A percentile compares a stretch with the other conserved stretches of the same genome.
Conservation (phyloP, 1,284 basidiomycete species). For the Marasmius fiardii region DNA sequence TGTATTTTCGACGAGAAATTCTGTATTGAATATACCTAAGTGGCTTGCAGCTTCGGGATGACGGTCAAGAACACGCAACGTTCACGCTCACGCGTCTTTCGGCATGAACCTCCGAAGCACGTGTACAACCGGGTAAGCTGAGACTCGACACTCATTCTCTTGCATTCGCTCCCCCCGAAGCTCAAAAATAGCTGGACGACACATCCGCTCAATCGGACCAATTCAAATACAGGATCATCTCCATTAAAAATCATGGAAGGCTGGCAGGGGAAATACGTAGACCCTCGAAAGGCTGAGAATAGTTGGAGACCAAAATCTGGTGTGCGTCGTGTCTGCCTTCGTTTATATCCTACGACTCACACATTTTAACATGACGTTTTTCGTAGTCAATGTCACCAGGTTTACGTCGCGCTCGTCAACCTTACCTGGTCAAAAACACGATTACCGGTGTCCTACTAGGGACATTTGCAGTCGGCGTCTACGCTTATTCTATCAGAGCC, state of each 20-base stretch:
- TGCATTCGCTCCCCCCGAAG: not conserved
- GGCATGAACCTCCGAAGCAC: not conserved
- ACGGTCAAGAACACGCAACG: not conserved
- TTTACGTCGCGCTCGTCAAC: constrained; percentile 82
- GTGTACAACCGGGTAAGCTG: not conserved
- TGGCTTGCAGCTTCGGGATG: not conserved
- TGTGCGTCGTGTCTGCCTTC: constrained; percentile 22
- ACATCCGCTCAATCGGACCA: not conserved
- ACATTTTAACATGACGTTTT: not conserved
- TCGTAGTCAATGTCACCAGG: constrained; percentile 79
- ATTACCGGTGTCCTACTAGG: constrained; percentile 74
- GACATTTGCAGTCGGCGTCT: constrained; percentile 81
- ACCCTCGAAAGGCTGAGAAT: constrained; percentile 31
- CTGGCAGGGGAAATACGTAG: constrained; percentile 27
- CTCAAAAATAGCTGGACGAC: not conserved
- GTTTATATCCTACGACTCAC: not conserved
- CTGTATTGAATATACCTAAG: not conserved
- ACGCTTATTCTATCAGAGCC: constrained; percentile 90
- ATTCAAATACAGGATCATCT: too few species aligned
- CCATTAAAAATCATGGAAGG: constrained; percentile 9
- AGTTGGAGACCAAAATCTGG: constrained; percentile 39
- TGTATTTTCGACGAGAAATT: not conserved
- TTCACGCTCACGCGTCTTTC: not conserved
- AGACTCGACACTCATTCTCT: not conserved
- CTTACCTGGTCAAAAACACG: constrained; percentile 78